A percentile compares a stretch with the other conserved stretches of the same genome.
These are phyloP conservation scores for Thielaviopsis populi DNA, from an alignment of 2,329 filamentous ascomycete species.

Conservation along the genomic window DNA sequence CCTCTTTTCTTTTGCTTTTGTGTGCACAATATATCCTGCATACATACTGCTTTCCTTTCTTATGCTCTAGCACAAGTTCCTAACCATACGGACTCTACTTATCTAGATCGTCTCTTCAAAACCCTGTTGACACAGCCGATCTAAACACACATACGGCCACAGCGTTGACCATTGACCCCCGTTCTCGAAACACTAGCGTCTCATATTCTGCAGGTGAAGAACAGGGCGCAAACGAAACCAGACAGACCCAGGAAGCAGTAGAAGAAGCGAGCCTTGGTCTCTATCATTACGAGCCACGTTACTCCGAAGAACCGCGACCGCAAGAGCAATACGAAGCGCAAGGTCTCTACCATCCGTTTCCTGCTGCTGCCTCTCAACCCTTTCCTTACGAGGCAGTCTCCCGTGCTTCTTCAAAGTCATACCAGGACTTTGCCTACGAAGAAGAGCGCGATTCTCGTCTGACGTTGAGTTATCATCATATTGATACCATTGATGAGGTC, in stretches of 20 bases:
- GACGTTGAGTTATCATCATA: constrained; percentile 13
- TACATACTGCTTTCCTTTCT: background rate
- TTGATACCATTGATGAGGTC: constrained; percentile 17
- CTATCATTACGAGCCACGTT: background rate
- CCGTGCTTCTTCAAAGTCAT: constrained; percentile 6
- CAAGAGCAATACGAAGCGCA: background rate
- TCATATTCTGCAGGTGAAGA: constrained; percentile 6
- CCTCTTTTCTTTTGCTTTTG: background rate
- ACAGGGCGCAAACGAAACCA: background rate
- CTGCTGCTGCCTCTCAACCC: background rate
- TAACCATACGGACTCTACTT: background rate
- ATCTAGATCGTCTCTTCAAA: constrained; percentile 9
- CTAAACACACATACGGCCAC: background rate
- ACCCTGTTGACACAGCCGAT: constrained; percentile 7
- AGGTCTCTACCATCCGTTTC: background rate
- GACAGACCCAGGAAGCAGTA: background rate
- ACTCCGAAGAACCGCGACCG: background rate
- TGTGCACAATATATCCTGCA: background rate
- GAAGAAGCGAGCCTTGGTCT: background rate
- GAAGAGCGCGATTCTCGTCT: constrained; percentile 14
- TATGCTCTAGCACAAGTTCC: background rate
- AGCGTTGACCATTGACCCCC: background rate
- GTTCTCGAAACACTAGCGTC: constrained; percentile 15
- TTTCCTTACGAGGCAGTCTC: constrained; percentile 9
- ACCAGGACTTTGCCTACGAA: constrained; percentile 8